These are phyloP conservation scores for Vitis riparia DNA, from an alignment of 164 flowering plant genomes.

Conservation along the genomic window DNA sequence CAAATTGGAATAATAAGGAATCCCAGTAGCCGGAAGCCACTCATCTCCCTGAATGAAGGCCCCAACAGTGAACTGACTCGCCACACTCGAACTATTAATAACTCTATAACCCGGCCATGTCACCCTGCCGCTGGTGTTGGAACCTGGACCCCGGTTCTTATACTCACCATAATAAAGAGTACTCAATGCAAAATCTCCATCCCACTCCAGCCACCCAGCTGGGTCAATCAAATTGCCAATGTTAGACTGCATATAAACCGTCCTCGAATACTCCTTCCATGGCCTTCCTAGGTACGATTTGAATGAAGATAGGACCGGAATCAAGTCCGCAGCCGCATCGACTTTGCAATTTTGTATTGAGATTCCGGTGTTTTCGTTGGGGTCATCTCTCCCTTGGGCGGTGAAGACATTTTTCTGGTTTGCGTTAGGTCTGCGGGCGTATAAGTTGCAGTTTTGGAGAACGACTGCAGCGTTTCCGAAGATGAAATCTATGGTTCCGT, in stretches of 20 bases:
- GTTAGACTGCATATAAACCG: constrained; percentile 44
- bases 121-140: constrained; percentile 65
- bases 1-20: constrained; percentile 49
- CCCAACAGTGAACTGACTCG: constrained; percentile 57
- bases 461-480: constrained; percentile 68
- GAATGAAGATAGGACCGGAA: constrained; percentile 39
- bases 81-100: constrained; percentile 51
- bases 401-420: constrained; percentile 70
- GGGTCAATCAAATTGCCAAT: constrained; percentile 61
- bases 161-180: constrained; percentile 84
- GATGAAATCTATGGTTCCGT: constrained; percentile 72
- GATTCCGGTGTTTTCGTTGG: constrained; percentile 80
- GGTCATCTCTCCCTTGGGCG: constrained; percentile 83
- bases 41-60: constrained; percentile 56
- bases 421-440: constrained; percentile 42
- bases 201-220: constrained; percentile 79
- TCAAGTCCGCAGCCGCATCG: constrained; percentile 60
- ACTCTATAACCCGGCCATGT: constrained; percentile 80
- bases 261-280: constrained; percentile 77
- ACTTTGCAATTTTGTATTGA: constrained; percentile 62
- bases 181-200: constrained; percentile 54
- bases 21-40: constrained; percentile 50
- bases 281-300: constrained; percentile 80
- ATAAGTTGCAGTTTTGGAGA: constrained; percentile 48
- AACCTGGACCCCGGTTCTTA: constrained; percentile 67